Conservation (phyloP, 306 rosid genomes). For the Gillenia trifoliata region DNA sequence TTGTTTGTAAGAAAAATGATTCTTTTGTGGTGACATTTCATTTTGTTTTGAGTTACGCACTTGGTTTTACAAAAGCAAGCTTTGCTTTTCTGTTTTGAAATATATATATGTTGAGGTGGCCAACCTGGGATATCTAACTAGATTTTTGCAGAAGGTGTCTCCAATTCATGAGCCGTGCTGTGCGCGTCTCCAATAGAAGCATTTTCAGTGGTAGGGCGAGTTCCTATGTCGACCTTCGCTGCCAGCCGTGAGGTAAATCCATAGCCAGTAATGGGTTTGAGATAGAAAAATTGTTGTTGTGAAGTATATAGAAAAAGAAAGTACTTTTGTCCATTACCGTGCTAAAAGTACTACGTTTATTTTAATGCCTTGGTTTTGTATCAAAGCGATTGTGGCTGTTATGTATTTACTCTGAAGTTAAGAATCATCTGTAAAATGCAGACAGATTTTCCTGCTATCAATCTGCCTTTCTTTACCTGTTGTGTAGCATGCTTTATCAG, state of each 20-base stretch:
- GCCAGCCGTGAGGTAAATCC: constrained; percentile 62
- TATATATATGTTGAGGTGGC: neutral
- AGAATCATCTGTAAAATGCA: constrained; percentile 11
- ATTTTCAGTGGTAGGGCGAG: constrained; percentile 84
- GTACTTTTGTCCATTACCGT: neutral
- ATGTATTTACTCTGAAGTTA: neutral
- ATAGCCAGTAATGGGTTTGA: constrained; percentile 86
- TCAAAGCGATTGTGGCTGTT: neutral
- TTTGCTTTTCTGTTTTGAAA: neutral
- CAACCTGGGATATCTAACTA: constrained; percentile 6
- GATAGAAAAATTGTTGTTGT: constrained; percentile 38
- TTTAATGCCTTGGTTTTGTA: constrained; percentile 5
- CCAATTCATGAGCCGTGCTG: constrained; percentile 72
- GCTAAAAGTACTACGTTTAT: neutral
- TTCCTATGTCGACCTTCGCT: constrained; percentile 84
- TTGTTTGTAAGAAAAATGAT: neutral
- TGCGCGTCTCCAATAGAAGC: constrained; percentile 97
- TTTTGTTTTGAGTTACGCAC: neutral
- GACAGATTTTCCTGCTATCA: no score
- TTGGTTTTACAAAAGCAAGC: neutral
- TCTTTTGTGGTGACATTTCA: neutral
- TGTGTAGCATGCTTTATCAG: neutral
- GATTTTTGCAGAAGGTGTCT: constrained; percentile 69
- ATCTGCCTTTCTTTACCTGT: no score
- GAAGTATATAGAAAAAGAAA: constrained; percentile 14